A percentile compares a stretch with the other conserved stretches of the same genome.
Conservation (phyloP, 768 basidiomycete genomes). For the Pleurotus pulmonarius region DNA sequence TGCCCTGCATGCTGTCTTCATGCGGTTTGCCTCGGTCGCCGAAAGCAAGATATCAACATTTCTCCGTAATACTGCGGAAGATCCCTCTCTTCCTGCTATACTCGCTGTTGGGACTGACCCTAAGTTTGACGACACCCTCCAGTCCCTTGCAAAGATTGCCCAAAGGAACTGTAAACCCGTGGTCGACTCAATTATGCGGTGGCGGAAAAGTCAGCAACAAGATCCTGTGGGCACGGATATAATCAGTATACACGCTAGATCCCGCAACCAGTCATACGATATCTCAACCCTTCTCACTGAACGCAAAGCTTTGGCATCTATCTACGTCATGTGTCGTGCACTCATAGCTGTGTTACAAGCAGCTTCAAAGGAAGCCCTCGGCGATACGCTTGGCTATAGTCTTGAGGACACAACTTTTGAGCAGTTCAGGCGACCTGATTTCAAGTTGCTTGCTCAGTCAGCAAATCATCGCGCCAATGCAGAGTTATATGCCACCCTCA, state of each 20-base stretch:
- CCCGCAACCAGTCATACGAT: slow-evolving; percentile 38
- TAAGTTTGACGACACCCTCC: slow-evolving; percentile 82
- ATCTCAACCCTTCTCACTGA: slow-evolving; percentile 54
- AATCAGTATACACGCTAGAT: slow-evolving; percentile 42
- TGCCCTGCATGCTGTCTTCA: slow-evolving; percentile 84
- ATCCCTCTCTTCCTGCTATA: slow-evolving; percentile 59
- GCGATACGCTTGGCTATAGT: slow-evolving; percentile 71
- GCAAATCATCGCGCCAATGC: slow-evolving; percentile 79
- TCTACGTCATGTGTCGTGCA: slow-evolving; percentile 88
- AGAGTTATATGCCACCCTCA: slow-evolving; percentile 77
- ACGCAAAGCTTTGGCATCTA: slow-evolving; percentile 76
- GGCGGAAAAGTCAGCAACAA: slow-evolving; percentile 77
- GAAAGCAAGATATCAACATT: slow-evolving; percentile 80
- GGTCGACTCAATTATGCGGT: slow-evolving; percentile 82
- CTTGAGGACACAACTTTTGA: slow-evolving; percentile 90
- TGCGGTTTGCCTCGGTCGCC: slow-evolving; percentile 76
- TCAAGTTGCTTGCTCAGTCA: slow-evolving; percentile 61
- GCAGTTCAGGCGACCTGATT: slow-evolving; percentile 70
- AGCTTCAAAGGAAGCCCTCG: slow-evolving; percentile 72
- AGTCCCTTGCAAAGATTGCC: slow-evolving; percentile 81
- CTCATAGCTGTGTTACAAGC: slow-evolving; percentile 73
- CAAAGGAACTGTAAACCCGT: slow-evolving; percentile 82
- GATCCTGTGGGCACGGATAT: slow-evolving; percentile 44
- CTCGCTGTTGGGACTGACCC: slow-evolving; percentile 73
- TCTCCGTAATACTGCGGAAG: slow-evolving; percentile 66